Base-by-base conservation (phyloP, 106 monocot species). In the Narthecium ossifragum region DNA sequence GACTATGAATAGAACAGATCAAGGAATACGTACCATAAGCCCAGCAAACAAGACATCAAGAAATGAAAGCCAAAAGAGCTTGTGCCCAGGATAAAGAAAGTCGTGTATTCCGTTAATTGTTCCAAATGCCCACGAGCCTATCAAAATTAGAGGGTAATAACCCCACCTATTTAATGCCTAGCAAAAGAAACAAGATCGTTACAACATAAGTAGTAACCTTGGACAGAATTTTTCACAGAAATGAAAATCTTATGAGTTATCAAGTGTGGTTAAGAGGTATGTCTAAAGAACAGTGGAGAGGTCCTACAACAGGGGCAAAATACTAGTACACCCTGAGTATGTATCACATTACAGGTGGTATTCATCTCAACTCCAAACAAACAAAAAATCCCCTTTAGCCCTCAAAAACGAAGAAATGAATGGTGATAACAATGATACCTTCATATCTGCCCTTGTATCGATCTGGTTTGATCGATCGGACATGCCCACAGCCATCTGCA, bases 141-240 rank as follows among this genome's bases (percentile, higher is more conserved):
- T 98, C 70, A 98, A 64, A 46, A 98, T 98, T 55, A 98, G 66
- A 49, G 98, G 98, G 69, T 98, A 98, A 61, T 91, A 91, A 39
- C 98, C 98, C 98, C 98, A 98, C 27, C 81, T 78, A 59, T 87
- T 84, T 32, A 90, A 61, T 60, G 98, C 98, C 98, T 98, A 70
- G 18, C 80, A 81, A 75, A 63, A 14, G 33, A 46, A 50, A 6
- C 34, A 63, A 45, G 27, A 49, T 46, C 14, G 62, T 4, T 21
- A 23, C 20, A 21, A n/a, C 50, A 23, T 10, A 21, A 51, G 22
- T 2, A 26, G 6, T 6, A 7, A 4, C 10, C 50, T 51, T 23
- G 15, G 10, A 22, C 9, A 51, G 17, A 5, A 27, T 15, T 26
- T 6, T n/a, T n/a, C n/a, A n/a, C n/a, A n/a, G n/a, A n/a, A n/a